Conservation (phyloP, 768 basidiomycete genomes). For the Chiua virens region DNA sequence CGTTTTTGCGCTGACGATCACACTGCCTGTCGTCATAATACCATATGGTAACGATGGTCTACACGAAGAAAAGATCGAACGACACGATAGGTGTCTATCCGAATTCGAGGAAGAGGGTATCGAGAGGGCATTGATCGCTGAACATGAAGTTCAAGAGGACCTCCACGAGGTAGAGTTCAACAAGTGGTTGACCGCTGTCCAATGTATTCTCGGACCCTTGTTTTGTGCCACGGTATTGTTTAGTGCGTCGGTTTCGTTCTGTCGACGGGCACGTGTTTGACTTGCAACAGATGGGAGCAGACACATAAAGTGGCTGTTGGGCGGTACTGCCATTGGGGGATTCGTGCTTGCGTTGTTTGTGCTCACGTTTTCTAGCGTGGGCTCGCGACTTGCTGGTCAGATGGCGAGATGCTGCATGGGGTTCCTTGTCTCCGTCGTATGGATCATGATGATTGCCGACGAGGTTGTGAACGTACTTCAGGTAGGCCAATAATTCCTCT, state of each 20-base stretch:
- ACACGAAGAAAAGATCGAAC: constrained; percentile 29
- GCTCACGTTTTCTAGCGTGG: constrained; percentile 56
- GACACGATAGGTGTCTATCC: constrained; percentile 47
- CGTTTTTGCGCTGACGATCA: constrained; percentile 81
- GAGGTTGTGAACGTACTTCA: constrained; percentile 91
- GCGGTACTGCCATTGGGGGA: constrained; percentile 58
- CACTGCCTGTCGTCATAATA: constrained; percentile 84
- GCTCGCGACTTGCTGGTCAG: constrained; percentile 54
- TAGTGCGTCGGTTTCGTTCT: constrained; percentile 47
- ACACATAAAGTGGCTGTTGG: constrained; percentile 49
- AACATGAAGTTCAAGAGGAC: constrained; percentile 70
- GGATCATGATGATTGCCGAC: constrained; percentile 98
- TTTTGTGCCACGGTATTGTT: constrained; percentile 78
- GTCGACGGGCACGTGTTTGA: neutral
- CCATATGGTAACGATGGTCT: constrained; percentile 38
- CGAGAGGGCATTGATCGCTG: constrained; percentile 67
- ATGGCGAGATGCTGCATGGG: constrained; percentile 86
- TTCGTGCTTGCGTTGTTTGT: constrained; percentile 54
- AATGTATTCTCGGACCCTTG: constrained; percentile 80
- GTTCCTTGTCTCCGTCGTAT: constrained; percentile 86
- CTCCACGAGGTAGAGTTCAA: constrained; percentile 65
- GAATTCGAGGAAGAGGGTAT: constrained; percentile 79
- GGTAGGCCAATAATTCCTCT: constrained; percentile 41
- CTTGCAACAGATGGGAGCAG: constrained; percentile 31
- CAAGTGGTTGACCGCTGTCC: constrained; percentile 83